Percentiles rank a stretch among this genome's conserved stretches.
Conservation (phyloP, 2,329 filamentous ascomycete species). For the Microdochium trichocladiopsis region DNA sequence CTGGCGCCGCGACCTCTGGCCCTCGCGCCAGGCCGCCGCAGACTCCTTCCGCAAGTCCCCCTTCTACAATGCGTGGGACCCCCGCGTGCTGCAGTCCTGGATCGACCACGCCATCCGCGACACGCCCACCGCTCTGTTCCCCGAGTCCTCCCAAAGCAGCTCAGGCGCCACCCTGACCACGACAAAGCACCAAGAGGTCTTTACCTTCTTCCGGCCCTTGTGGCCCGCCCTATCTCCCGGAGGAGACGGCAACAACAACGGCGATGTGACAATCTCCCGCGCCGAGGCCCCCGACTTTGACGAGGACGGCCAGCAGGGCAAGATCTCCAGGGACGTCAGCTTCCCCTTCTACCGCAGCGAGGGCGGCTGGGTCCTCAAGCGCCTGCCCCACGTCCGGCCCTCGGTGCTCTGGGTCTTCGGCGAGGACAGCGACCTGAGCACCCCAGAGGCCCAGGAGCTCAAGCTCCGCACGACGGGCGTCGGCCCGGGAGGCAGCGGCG, state of each 20-base stretch:
- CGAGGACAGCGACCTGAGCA: constrained; percentile 47
- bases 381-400: constrained; percentile 55
- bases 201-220: constrained; percentile 64
- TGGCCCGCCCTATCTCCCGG: constrained; percentile 33
- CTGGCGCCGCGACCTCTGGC: constrained; percentile 74
- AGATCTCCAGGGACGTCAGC: background rate
- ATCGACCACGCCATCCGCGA: constrained; percentile 68
- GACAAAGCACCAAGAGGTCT: constrained; percentile 81
- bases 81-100: constrained; percentile 69
- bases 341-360: constrained; percentile 65
- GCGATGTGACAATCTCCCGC: constrained; percentile 25
- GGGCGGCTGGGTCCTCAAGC: constrained; percentile 43
- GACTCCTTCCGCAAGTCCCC: constrained; percentile 58
- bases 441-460: constrained; percentile 37
- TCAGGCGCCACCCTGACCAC: constrained; percentile 65
- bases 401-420: constrained; percentile 66
- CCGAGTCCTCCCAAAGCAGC: constrained; percentile 21
- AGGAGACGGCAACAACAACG: constrained; percentile 14
- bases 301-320: constrained; percentile 13
- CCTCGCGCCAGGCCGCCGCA: constrained; percentile 62
- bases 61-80: constrained; percentile 81
- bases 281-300: constrained; percentile 38
- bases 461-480: constrained; percentile 59
- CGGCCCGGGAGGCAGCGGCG: constrained; percentile 62
- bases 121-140: constrained; percentile 56